Evolutionary conservation across 1,284 basidiomycete genomes (phyloP), one percentile per base, ranked within the genome.

Genomic region (Sphagnurus paluster): DNA sequence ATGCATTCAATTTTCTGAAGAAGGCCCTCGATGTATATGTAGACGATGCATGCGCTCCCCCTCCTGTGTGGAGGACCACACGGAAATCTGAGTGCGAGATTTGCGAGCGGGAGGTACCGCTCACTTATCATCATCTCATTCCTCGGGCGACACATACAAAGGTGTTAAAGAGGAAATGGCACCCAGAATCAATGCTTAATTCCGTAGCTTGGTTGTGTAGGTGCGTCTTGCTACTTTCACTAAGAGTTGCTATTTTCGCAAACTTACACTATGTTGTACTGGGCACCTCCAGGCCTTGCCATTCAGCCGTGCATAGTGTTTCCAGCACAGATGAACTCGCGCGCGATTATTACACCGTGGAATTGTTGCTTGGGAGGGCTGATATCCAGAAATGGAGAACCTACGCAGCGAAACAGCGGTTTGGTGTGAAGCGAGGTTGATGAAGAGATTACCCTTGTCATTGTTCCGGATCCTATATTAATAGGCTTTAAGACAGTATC

Each of bases 101-200:
- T 19, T 82, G 80, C 58, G 69, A 71, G 50, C 67, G 78, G 11
- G 69, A 68, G 44, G 70, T 80, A 1, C 75, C 74, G 7, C 60
- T 81, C 54, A 81, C 79, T 10, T 81, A 80, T 56, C 78, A 81
- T 57, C 79, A 81, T 49, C 69, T 82, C 32, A 77, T 82, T 36
- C 79, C 79, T 1, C 69, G 75, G 25, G 72, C 72, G 20, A 70
- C 64, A 10, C 79, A 81, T 50, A 61, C 64, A 1, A 80, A 78
- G 57, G 76, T 65, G 13, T 52, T 74, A 20, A 80, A 79, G 67
- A 74, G 71, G 59, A 71, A 70, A 34, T 79, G 78, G 78, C 79
- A 81, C 56, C 61, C 70, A 0, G 69, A 74, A 56, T 58, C 60
- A 23, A 71, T 75, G 71, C 43, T 81, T 23, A 76, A 76, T 49